Conservation (phyloP, 495 filamentous ascomycete species). For the Acidiella bohemica region DNA sequence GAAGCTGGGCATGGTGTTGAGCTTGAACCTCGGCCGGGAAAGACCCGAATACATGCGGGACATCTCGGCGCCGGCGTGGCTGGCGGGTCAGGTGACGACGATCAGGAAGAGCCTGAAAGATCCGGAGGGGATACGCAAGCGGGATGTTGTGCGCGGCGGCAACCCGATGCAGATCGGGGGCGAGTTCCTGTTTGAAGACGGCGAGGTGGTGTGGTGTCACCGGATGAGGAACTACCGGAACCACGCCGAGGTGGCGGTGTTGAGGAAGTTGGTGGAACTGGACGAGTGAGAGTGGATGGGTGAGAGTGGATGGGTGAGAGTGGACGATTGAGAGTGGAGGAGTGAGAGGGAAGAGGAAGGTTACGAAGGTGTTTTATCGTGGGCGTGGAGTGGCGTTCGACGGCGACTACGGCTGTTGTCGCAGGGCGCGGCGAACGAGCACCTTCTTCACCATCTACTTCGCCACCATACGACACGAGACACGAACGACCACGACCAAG, state of each 20-base stretch:
- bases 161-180: constrained; percentile 63
- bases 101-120: constrained; percentile 11
- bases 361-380: no score
- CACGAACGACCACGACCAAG: no score
- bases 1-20: constrained; percentile 55
- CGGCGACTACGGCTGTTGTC: no score
- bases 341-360: no score
- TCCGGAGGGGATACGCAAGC: constrained; percentile 14
- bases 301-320: no score
- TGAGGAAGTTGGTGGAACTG: constrained; percentile 49
- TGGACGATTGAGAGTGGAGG: no score
- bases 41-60: constrained; percentile 53
- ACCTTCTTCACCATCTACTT: no score
- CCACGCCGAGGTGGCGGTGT: constrained; percentile 54
- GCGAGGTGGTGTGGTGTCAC: constrained; percentile 63
- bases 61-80: constrained; percentile 44
- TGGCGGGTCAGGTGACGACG: constrained; percentile 28
- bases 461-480: no score
- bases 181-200: constrained; percentile 70
- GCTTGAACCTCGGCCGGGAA: constrained; percentile 44
- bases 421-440: no score
- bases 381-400: no score
- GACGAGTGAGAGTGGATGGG: no score
- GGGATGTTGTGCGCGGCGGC: constrained; percentile 43
- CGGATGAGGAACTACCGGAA: constrained; percentile 70